phyloP scores from a whole-genome alignment of 345 rosid genomes.

The Corchorus olitorius region DNA sequence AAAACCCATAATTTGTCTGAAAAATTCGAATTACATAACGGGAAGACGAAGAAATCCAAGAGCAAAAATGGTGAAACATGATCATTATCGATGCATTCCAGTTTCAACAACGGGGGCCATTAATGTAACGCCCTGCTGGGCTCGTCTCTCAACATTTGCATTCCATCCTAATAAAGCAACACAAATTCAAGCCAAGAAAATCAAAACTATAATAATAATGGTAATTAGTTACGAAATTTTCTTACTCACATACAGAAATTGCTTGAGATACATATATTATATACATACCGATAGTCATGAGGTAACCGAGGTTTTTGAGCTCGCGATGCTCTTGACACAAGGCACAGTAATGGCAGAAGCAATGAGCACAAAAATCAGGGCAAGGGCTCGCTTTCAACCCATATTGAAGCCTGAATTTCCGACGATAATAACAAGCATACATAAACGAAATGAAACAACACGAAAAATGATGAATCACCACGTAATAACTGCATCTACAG shows the following conservation, averaged over 20 bases:
- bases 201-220: too few relatives aligned
- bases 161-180: slow-evolving; percentile 27
- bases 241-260: background rate
- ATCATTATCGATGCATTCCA: background rate
- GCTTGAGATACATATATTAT: too few relatives aligned
- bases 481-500: slow-evolving; percentile 16
- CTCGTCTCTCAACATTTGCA: slow-evolving; percentile 17
- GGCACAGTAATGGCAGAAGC: slow-evolving; percentile 36
- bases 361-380: slow-evolving; percentile 30
- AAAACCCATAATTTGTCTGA: too few relatives aligned
- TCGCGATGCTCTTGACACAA: slow-evolving; percentile 40
- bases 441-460: slow-evolving; percentile 9
- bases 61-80: too few relatives aligned
- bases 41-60: too few relatives aligned
- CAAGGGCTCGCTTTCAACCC: slow-evolving; percentile 23
- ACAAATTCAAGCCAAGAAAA: background rate
- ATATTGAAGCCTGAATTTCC: slow-evolving; percentile 34
- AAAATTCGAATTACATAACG: too few relatives aligned
- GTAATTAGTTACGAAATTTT: background rate
- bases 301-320: slow-evolving; percentile 37
- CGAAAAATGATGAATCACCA: background rate
- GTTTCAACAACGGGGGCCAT: slow-evolving; percentile 19
- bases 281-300: slow-evolving; percentile 29
- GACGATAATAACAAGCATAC: slow-evolving; percentile 23
- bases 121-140: background rate